These are phyloP conservation scores for Syzygium aromaticum DNA, from an alignment of 345 rosid species.

Conservation along the genomic window DNA sequence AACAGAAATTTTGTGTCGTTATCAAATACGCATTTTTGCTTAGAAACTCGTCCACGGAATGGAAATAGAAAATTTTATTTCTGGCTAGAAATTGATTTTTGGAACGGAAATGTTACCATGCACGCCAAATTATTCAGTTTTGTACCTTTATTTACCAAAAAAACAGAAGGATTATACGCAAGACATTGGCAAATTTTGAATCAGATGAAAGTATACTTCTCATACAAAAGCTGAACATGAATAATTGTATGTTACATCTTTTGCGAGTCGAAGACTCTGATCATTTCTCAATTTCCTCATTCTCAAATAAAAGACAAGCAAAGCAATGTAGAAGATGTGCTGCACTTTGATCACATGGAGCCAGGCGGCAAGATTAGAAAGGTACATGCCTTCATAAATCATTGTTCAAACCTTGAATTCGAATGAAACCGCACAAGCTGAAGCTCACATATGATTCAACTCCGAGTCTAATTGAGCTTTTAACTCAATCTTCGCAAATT, in stretches of 20 bases:
- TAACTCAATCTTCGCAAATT: background rate
- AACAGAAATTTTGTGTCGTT: too few species aligned
- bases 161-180: too few species aligned
- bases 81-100: too few species aligned
- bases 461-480: background rate
- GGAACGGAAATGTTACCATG: too few species aligned
- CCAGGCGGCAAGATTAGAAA: background rate
- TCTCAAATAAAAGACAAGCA: background rate
- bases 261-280: background rate
- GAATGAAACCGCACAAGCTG: background rate
- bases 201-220: background rate
- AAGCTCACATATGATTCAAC: background rate
- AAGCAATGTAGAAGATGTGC: background rate
- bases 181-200: background rate
- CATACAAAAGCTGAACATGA: background rate
- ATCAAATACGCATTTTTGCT: too few species aligned
- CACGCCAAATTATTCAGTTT: too few species aligned
- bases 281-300: background rate
- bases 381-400: background rate
- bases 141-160: too few species aligned
- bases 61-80: too few species aligned
- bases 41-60: too few species aligned
- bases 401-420: background rate
- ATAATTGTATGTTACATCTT: background rate
- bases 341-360: background rate